These are phyloP conservation scores for Diutina ranongensis DNA, from an alignment of 1,139 yeast genomes.

Conservation along the genomic window DNA sequence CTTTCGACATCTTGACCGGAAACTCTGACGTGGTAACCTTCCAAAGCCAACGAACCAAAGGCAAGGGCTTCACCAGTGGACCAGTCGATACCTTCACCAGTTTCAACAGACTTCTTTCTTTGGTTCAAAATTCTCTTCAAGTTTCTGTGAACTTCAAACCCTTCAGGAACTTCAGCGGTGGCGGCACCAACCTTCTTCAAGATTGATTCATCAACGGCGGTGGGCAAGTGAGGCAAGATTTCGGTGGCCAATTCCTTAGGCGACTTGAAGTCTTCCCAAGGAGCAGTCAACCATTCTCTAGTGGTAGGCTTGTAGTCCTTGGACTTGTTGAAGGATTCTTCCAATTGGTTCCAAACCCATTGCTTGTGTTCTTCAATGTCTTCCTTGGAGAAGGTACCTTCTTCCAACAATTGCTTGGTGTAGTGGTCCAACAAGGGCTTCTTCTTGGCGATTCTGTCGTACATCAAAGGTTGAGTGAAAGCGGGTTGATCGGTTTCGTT, in stretches of 20 bases:
- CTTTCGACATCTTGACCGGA: constrained; percentile 99
- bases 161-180: constrained; percentile 78
- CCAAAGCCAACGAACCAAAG: constrained; percentile 81
- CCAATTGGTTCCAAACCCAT: constrained; percentile 95
- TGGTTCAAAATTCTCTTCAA: constrained; percentile 85
- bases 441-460: constrained; percentile 80
- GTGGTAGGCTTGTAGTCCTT: constrained; percentile 87
- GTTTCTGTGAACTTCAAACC: constrained; percentile 87
- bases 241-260: constrained; percentile 96
- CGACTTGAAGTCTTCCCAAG: constrained; percentile 98
- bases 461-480: constrained; percentile 97
- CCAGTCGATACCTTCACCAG: constrained; percentile 97
- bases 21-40: constrained; percentile 94
- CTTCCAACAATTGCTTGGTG: constrained; percentile 65
- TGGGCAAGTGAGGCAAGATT: constrained; percentile 91
- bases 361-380: constrained; percentile 93
- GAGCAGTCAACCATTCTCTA: constrained; percentile 96
- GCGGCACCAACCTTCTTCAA: constrained; percentile 71
- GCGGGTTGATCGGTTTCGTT: constrained; percentile 99
- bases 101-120: constrained; percentile 78
- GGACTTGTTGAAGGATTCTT: constrained; percentile 77
- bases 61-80: constrained; percentile 99
- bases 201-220: constrained; percentile 66
- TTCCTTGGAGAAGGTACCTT: constrained; percentile 79
- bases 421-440: constrained; percentile 80